Conservation (phyloP, 1,284 basidiomycete species). For the Ustilago bromivora region DNA sequence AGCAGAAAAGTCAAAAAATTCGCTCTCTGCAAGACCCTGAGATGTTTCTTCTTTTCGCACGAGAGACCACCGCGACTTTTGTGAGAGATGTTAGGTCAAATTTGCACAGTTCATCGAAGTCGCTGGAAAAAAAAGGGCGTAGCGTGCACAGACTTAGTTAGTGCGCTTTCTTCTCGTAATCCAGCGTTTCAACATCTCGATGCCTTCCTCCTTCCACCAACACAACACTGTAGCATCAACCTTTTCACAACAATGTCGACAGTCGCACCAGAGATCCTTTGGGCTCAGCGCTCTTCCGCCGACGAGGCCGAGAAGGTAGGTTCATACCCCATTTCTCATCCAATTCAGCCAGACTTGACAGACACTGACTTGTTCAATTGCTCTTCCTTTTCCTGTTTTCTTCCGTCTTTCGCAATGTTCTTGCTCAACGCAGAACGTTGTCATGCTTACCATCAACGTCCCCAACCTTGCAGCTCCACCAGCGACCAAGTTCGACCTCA, state of each 20-base stretch:
- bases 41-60: slow-evolving; percentile 40
- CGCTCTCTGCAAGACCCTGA: slow-evolving; percentile 9
- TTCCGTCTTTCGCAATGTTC: background rate
- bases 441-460: slow-evolving; percentile 69
- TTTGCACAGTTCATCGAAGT: slow-evolving; percentile 26
- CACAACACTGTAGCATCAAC: slow-evolving; percentile 1
- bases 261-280: slow-evolving; percentile 67
- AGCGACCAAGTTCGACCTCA: slow-evolving; percentile 65
- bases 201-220: background rate
- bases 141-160: slow-evolving; percentile 3
- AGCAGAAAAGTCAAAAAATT: slow-evolving; percentile 25
- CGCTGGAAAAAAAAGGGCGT: slow-evolving; percentile 27
- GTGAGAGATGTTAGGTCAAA: slow-evolving; percentile 19
- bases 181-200: background rate
- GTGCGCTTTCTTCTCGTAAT: slow-evolving; percentile 26
- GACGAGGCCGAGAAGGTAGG: slow-evolving; percentile 64
- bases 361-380: background rate
- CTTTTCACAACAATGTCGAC: slow-evolving; percentile 36
- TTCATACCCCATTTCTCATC: background rate
- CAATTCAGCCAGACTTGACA: background rate
- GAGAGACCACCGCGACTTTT: slow-evolving; percentile 2
- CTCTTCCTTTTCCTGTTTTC: background rate
- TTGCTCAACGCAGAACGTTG: slow-evolving; percentile 47
- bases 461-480: slow-evolving; percentile 65
- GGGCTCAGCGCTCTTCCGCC: slow-evolving; percentile 67